These are phyloP conservation scores for Mallotus nudiflorus DNA, from an alignment of 345 rosid species.

Conservation along the genomic window DNA sequence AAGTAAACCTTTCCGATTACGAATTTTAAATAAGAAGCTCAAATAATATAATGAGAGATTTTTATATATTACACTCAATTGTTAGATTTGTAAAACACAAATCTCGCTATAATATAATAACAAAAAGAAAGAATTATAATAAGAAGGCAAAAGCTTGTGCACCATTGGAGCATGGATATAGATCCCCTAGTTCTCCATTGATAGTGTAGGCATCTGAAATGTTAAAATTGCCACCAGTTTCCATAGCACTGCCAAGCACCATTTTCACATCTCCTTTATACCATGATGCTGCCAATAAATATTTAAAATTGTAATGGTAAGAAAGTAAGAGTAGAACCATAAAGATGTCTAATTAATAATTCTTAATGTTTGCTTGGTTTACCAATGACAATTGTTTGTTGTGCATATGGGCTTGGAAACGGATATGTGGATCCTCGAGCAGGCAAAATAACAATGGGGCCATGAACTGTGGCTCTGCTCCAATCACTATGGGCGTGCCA, in stretches of 20 bases:
- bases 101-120: no score
- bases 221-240: slow-evolving; percentile 42
- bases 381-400: slow-evolving; percentile 16
- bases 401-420: slow-evolving; percentile 1
- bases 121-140: no score
- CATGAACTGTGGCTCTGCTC: slow-evolving; percentile 84
- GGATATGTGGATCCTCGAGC: slow-evolving; percentile 10
- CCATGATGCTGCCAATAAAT: slow-evolving; percentile 32
- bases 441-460: slow-evolving; percentile 40
- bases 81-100: no score
- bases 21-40: no score
- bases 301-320: neutral
- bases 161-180: slow-evolving; percentile 33
- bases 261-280: slow-evolving; percentile 33
- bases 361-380: no score
- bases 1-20: no score
- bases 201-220: slow-evolving; percentile 34
- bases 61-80: no score
- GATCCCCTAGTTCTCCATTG: slow-evolving; percentile 44
- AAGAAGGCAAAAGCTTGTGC: no score
- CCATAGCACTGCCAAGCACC: slow-evolving; percentile 14
- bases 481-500: slow-evolving; percentile 87
- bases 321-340: neutral
- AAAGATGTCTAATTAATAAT: neutral
- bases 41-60: no score